A percentile compares a stretch with the other conserved stretches of the same genome.
These are phyloP conservation scores for Trichoderma sp. DNA, from an alignment of 2,329 filamentous ascomycete genomes.

Conservation along the genomic window DNA sequence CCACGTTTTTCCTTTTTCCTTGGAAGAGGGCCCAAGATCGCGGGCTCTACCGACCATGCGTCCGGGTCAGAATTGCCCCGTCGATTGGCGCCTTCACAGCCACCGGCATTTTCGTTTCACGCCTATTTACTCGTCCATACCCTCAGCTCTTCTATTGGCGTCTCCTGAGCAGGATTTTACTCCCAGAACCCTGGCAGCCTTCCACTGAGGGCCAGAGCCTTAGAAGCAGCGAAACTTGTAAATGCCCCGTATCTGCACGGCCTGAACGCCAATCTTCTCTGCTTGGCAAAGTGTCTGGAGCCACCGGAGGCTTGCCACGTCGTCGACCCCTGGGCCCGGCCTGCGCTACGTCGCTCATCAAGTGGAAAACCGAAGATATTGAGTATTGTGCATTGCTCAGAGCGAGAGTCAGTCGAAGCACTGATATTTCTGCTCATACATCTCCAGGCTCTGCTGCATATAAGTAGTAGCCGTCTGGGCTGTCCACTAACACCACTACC, in stretches of 20 bases:
- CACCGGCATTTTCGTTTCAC: conserved; percentile 7
- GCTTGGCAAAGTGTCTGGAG: conserved; percentile 3
- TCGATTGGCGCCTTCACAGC: conserved; percentile 2
- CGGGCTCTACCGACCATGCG: conserved; percentile 6
- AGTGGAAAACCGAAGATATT: not conserved
- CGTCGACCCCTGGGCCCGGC: conserved; percentile 8
- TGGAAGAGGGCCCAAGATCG: not conserved
- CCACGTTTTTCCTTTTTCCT: not conserved
- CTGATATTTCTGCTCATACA: not conserved
- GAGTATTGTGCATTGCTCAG: conserved; percentile 2
- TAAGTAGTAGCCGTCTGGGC: conserved; percentile 4
- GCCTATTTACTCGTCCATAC: conserved; percentile 3
- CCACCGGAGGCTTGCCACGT: conserved; percentile 22
- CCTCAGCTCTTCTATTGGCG: not conserved
- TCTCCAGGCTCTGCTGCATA: not conserved
- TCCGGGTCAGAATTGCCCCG: not conserved
- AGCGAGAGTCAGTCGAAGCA: conserved; percentile 1
- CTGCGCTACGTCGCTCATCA: conserved; percentile 4
- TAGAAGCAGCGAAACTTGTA: not conserved
- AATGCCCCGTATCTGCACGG: not conserved
- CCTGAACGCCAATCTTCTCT: not conserved
- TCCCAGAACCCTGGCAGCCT: not conserved
- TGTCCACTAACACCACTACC: not conserved
- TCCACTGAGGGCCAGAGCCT: not conserved
- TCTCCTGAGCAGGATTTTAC: not conserved